Conservation (phyloP, 2,329 filamentous ascomycete species). For the Biscogniauxia mediterranea region DNA sequence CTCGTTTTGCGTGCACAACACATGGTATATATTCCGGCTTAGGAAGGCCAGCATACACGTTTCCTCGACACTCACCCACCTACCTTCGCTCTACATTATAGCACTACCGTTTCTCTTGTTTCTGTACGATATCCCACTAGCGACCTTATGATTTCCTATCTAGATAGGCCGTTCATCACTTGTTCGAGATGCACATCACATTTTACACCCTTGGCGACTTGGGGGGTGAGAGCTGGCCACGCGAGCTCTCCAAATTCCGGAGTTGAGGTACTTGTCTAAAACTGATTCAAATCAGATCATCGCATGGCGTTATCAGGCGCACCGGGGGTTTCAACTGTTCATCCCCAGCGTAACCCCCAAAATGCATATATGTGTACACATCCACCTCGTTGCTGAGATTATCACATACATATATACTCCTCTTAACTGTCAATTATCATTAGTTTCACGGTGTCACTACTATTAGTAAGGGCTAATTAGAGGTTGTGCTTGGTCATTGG, state of each 20-base stretch:
- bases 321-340: background rate
- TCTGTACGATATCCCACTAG: conserved; percentile 13
- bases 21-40: background rate
- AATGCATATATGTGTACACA: background rate
- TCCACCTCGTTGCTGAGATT: background rate
- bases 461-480: background rate
- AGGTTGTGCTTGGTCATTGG: background rate
- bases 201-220: background rate
- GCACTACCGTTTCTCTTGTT: conserved; percentile 7
- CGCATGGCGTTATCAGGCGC: background rate
- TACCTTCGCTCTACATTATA: background rate
- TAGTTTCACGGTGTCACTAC: background rate
- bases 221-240: no score
- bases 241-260: background rate
- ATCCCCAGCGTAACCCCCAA: background rate
- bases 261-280: background rate
- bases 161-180: background rate
- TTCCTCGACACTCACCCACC: background rate
- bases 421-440: background rate
- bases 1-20: background rate
- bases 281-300: background rate
- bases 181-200: background rate
- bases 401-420: background rate
- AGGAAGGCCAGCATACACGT: background rate
- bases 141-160: conserved; percentile 4